Evolutionary conservation across 768 basidiomycete species (phyloP).

Genomic region (button mushroom (Agaricus bisporus)): DNA sequence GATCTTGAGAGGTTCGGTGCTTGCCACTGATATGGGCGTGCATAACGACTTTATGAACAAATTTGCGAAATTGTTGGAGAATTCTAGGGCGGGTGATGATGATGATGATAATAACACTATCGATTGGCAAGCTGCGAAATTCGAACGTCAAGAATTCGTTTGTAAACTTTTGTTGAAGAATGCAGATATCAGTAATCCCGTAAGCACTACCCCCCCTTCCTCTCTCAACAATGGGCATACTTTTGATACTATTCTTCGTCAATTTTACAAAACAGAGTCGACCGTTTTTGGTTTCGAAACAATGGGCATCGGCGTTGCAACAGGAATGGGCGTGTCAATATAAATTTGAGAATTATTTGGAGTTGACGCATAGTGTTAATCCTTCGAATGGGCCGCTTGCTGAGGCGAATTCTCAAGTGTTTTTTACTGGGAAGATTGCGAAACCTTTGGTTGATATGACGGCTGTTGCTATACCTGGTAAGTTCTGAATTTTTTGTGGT

Average conservation of each 20-base stretch:
- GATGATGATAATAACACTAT: no score
- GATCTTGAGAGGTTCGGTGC: slow-evolving; percentile 72
- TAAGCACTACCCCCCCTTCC: slow-evolving; percentile 43
- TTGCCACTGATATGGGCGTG: slow-evolving; percentile 94
- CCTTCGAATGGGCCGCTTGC: slow-evolving; percentile 39
- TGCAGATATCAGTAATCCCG: slow-evolving; percentile 97
- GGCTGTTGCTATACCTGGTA: slow-evolving; percentile 68
- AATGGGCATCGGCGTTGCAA: slow-evolving; percentile 87
- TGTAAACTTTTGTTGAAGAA: slow-evolving; percentile 95
- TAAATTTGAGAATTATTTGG: slow-evolving; percentile 72
- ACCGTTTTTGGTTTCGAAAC: slow-evolving; percentile 84
- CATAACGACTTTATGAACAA: slow-evolving; percentile 79
- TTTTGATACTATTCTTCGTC: no score
- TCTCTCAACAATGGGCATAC: neutral
- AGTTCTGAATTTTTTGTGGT: slow-evolving; percentile 15
- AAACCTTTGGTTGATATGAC: slow-evolving; percentile 80
- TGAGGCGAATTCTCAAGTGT: slow-evolving; percentile 80
- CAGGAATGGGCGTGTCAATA: slow-evolving; percentile 92
- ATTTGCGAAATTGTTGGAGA: slow-evolving; percentile 43
- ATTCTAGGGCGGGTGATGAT: neutral
- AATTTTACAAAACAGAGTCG: no score
- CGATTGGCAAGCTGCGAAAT: slow-evolving; percentile 26
- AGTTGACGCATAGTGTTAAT: slow-evolving; percentile 59
- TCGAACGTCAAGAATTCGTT: slow-evolving; percentile 56
- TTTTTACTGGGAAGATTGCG: slow-evolving; percentile 79